These are phyloP conservation scores for Boletus eberwhitei DNA, from an alignment of 768 basidiomycete species.

Conservation along the genomic window DNA sequence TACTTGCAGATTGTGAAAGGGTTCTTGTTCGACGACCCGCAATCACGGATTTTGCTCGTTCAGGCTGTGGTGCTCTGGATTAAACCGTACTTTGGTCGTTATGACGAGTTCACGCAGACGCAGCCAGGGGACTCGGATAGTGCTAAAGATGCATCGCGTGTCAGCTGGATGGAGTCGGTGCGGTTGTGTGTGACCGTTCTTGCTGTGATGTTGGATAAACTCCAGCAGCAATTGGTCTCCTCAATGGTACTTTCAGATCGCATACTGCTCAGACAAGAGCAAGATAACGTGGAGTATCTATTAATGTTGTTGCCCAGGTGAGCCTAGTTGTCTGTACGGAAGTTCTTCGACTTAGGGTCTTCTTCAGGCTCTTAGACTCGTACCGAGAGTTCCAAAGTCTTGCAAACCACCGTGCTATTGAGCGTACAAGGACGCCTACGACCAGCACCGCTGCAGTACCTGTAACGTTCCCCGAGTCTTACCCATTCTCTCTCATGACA, in stretches of 20 bases:
- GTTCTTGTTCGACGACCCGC: conserved; percentile 79
- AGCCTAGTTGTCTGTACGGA: conserved; percentile 15
- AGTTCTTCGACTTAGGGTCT: conserved; percentile 2
- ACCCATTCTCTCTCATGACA: conserved; percentile 83
- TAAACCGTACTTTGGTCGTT: conserved; percentile 90
- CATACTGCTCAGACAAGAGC: conserved; percentile 67
- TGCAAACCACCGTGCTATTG: conserved; percentile 64
- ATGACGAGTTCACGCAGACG: conserved; percentile 73
- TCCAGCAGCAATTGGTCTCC: conserved; percentile 75
- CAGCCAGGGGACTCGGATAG: conserved; percentile 63
- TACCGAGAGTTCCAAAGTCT: conserved; percentile 79
- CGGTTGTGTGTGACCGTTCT: conserved; percentile 88
- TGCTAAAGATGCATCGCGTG: conserved; percentile 67
- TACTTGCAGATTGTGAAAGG: conserved; percentile 89
- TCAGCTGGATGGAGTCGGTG: conserved; percentile 86
- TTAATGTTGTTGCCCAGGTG: conserved; percentile 82
- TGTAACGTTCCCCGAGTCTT: conserved; percentile 88
- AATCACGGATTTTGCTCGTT: conserved; percentile 75
- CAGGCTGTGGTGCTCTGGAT: conserved; percentile 92
- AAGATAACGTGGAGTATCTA: conserved; percentile 88
- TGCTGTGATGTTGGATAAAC: conserved; percentile 85
- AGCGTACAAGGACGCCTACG: conserved; percentile 57
- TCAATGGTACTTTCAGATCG: conserved; percentile 62
- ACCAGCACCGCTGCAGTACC: conserved; percentile 60
- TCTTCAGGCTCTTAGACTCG: conserved; percentile 72